Evolutionary conservation across 805 yeast species (phyloP).

Genomic region (Ogataea zsoltii): DNA sequence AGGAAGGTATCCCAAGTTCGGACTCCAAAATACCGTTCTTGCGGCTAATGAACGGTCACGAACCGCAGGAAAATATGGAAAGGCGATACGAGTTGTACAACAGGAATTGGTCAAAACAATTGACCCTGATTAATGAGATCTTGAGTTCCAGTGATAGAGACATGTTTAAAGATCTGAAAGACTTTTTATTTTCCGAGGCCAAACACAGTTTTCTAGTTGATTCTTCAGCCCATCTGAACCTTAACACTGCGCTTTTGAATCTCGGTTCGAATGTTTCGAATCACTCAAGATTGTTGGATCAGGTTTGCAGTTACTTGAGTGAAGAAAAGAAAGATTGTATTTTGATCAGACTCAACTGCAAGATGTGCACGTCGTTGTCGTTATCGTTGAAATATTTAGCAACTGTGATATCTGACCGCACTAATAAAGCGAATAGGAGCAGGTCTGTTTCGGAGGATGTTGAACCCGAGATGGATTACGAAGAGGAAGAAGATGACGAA

Average conservation of each 20-base stretch:
- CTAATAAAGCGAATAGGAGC: slow-evolving; percentile 7
- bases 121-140: slow-evolving; percentile 31
- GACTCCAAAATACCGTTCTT: slow-evolving; percentile 40
- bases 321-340: slow-evolving; percentile 17
- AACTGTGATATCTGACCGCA: slow-evolving; percentile 21
- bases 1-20: slow-evolving; percentile 21
- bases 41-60: slow-evolving; percentile 44
- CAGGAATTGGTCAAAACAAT: slow-evolving; percentile 39
- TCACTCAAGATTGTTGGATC: slow-evolving; percentile 36
- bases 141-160: slow-evolving; percentile 36
- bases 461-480: slow-evolving; percentile 8
- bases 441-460: slow-evolving; percentile 10
- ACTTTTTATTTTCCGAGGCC: slow-evolving; percentile 21
- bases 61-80: slow-evolving; percentile 37
- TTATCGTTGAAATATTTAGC: slow-evolving; percentile 38
- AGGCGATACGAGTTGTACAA: slow-evolving; percentile 44
- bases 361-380: slow-evolving; percentile 39
- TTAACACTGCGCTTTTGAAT: slow-evolving; percentile 39
- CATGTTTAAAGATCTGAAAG: slow-evolving; percentile 34
- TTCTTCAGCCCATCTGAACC: slow-evolving; percentile 15
- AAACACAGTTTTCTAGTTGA: slow-evolving; percentile 4
- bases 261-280: slow-evolving; percentile 46
- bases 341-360: slow-evolving; percentile 37
- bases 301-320: slow-evolving; percentile 24
- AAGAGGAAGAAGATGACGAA: slow-evolving; percentile 5